A percentile compares a stretch with the other conserved stretches of the same genome.
Evolutionary conservation across 2,329 filamentous ascomycete genomes (phyloP).

Genomic region (Tolypocladium guangdongense): DNA sequence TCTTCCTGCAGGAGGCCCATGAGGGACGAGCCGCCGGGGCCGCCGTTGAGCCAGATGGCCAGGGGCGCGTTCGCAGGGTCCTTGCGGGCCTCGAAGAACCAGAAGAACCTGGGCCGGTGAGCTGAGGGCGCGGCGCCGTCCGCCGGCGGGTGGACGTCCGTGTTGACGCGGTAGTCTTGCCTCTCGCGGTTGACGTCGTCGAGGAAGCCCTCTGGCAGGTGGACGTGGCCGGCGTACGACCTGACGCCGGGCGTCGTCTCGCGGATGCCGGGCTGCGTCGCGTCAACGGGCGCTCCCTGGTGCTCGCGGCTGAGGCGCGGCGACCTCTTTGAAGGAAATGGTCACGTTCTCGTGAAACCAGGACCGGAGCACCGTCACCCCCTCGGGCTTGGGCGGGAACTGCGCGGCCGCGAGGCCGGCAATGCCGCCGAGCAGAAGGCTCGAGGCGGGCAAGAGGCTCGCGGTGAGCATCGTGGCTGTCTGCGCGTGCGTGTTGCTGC

Average conservation of each 20-base stretch:
- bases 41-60: constrained; percentile 56
- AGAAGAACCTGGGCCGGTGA: constrained; percentile 27
- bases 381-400: constrained; percentile 18
- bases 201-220: constrained; percentile 31
- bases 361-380: constrained; percentile 39
- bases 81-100: constrained; percentile 37
- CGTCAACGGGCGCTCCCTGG: too few species aligned
- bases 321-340: constrained; percentile 47
- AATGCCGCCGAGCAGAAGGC: constrained; percentile 9
- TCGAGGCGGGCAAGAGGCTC: constrained; percentile 5
- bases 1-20: constrained; percentile 52
- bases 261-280: constrained; percentile 40
- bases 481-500: not conserved
- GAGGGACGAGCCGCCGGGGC: constrained; percentile 51
- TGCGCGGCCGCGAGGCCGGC: constrained; percentile 14
- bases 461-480: constrained; percentile 1
- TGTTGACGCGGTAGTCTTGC: constrained; percentile 32
- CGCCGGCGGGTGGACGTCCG: constrained; percentile 29
- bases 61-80: constrained; percentile 28
- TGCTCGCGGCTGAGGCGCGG: constrained; percentile 1
- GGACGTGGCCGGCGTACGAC: constrained; percentile 55
- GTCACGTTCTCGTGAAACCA: constrained; percentile 50
- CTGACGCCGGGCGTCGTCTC: constrained; percentile 47
- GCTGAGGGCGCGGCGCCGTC: too few species aligned
- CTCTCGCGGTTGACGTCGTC: constrained; percentile 32